These are phyloP conservation scores for Mortierella sp. DNA, from an alignment of 371 early-diverging fungal species.

Conservation along the genomic window DNA sequence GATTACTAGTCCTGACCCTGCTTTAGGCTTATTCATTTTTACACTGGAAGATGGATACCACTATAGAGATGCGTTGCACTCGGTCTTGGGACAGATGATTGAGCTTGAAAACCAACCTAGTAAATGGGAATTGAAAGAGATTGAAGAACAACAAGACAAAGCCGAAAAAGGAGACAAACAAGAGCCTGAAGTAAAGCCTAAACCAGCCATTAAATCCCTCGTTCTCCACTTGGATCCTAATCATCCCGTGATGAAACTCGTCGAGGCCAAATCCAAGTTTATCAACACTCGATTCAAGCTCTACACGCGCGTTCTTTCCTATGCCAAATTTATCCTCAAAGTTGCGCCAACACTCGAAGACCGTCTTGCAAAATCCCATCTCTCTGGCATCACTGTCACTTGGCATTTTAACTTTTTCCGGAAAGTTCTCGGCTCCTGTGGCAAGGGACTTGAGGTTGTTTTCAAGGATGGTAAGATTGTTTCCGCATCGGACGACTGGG, in stretches of 20 bases:
- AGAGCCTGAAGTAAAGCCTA: not conserved
- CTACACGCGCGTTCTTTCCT: slow-evolving; percentile 45
- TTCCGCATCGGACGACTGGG: slow-evolving; percentile 29
- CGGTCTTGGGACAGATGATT: slow-evolving; percentile 35
- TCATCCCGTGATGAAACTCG: slow-evolving; percentile 30
- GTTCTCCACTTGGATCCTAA: slow-evolving; percentile 1
- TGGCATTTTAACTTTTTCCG: slow-evolving; percentile 38
- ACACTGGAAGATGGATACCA: slow-evolving; percentile 23
- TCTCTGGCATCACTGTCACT: slow-evolving; percentile 32
- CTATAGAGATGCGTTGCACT: slow-evolving; percentile 25
- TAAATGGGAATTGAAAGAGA: slow-evolving; percentile 12
- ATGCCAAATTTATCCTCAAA: slow-evolving; percentile 36
- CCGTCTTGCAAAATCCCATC: slow-evolving; percentile 27
- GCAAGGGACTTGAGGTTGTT: slow-evolving; percentile 35
- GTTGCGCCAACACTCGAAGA: slow-evolving; percentile 39
- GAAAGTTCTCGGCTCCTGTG: slow-evolving; percentile 19
- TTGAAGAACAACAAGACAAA: too few species aligned
- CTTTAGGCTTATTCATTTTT: not conserved
- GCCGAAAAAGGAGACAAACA: not conserved
- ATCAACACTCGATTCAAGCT: not conserved
- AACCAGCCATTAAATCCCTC: not conserved
- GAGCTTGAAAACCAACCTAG: not conserved
- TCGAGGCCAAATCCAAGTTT: slow-evolving; percentile 7
- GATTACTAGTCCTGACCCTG: not conserved
- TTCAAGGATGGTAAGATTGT: slow-evolving; percentile 38